Conservation (phyloP, 768 basidiomycete species). For the Auricularia sp. region DNA sequence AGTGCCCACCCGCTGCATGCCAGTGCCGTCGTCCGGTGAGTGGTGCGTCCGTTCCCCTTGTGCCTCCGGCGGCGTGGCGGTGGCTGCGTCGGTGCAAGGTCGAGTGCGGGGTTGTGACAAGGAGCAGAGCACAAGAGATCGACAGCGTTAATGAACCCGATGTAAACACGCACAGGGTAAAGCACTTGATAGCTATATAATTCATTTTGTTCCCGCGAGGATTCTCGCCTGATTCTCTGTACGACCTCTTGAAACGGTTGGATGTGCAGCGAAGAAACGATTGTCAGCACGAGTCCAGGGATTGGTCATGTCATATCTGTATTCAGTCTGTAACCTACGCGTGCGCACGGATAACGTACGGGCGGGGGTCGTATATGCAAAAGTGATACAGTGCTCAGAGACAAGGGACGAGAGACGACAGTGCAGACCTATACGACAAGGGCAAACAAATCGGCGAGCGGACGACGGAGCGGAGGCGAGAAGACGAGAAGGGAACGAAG, state of each 20-base stretch:
- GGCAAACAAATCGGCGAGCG: not conserved
- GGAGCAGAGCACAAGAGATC: not conserved
- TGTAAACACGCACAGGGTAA: no score
- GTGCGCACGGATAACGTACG: no score
- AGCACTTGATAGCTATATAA: no score
- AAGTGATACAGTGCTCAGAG: not conserved
- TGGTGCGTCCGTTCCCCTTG: not conserved
- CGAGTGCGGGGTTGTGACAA: not conserved
- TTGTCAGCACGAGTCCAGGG: no score
- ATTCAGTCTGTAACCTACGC: no score
- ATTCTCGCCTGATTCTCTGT: no score
- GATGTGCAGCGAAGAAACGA: no score
- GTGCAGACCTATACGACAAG: not conserved
- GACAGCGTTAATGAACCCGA: not conserved
- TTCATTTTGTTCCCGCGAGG: no score
- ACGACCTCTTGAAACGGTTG: no score
- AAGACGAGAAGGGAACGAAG: not conserved
- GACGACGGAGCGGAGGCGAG: not conserved
- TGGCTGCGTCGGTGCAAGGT: not conserved
- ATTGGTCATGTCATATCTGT: no score
- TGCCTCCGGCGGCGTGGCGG: no score
- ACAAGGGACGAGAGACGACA: not conserved
- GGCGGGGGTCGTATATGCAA: not conserved
- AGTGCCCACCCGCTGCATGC: not conserved
- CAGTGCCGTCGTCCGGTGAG: not conserved